Conservation (phyloP, 1,284 basidiomycete genomes). For the Trichosporon sp. region DNA sequence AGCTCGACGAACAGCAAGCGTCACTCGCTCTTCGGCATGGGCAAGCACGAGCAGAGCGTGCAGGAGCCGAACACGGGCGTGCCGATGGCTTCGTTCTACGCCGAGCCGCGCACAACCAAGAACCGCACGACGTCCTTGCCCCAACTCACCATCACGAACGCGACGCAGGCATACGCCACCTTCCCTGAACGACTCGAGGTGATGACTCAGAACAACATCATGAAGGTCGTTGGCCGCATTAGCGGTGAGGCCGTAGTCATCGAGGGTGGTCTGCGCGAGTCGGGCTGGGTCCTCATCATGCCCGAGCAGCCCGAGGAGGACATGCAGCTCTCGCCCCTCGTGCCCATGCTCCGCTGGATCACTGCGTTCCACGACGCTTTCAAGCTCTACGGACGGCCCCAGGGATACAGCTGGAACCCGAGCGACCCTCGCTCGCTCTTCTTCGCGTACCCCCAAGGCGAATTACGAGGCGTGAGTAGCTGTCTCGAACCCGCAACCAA, state of each 20-base stretch:
- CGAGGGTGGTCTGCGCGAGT: constrained; percentile 60
- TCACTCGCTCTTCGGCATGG: constrained; percentile 53
- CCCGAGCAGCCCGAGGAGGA: constrained; percentile 62
- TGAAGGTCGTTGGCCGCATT: constrained; percentile 81
- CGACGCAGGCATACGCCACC: constrained; percentile 69
- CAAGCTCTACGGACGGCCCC: constrained; percentile 77
- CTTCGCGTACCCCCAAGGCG: constrained; percentile 54
- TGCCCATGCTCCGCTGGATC: constrained; percentile 93
- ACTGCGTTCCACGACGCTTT: constrained; percentile 85
- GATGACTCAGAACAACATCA: constrained; percentile 79
- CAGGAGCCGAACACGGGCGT: constrained; percentile 54
- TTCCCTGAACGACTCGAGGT: constrained; percentile 94
- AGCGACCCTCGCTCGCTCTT: constrained; percentile 63
- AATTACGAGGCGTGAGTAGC: constrained; percentile 45
- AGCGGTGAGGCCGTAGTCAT: constrained; percentile 70
- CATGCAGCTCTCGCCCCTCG: constrained; percentile 48
- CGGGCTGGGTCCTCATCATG: constrained; percentile 86
- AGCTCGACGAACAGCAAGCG: constrained; percentile 34
- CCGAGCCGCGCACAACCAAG: constrained; percentile 46
- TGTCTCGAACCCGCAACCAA: no score
- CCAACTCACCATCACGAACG: constrained; percentile 52
- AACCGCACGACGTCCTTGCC: constrained; percentile 47
- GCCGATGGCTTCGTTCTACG: constrained; percentile 55
- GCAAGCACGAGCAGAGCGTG: constrained; percentile 62
- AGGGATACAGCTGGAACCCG: constrained; percentile 82